These are phyloP conservation scores for Zizania latifolia DNA, from an alignment of 176 grass and related monocot genomes.

Conservation along the genomic window DNA sequence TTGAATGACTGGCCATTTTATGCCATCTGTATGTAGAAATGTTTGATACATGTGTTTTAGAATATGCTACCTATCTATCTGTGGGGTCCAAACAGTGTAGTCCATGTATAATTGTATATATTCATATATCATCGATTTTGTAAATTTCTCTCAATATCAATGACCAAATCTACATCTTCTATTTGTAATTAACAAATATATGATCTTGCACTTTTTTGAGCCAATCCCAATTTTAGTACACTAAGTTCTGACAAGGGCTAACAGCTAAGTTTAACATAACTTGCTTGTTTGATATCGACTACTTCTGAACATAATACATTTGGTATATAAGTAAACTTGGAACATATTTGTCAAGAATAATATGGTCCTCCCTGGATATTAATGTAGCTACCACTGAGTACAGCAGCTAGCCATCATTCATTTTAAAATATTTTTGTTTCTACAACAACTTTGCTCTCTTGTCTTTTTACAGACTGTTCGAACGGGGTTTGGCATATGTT, in stretches of 20 bases:
- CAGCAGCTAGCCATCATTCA: not conserved
- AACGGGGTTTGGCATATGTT: slow-evolving; percentile 91
- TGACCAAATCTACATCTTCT: too few species aligned
- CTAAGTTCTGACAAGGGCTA: too few species aligned
- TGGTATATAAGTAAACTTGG: not conserved
- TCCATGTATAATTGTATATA: too few species aligned
- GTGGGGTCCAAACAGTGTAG: too few species aligned
- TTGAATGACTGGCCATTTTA: slow-evolving; percentile 10
- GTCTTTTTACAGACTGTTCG: slow-evolving; percentile 68
- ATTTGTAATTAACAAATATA: too few species aligned
- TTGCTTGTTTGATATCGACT: too few species aligned
- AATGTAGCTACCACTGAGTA: slow-evolving; percentile 8
- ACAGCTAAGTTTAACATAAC: too few species aligned
- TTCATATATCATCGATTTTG: too few species aligned
- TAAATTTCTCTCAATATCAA: too few species aligned
- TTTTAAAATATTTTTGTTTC: not conserved
- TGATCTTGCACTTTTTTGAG: too few species aligned
- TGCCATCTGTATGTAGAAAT: slow-evolving; percentile 18
- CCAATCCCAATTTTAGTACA: too few species aligned
- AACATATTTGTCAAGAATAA: not conserved
- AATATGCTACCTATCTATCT: slow-evolving; percentile 12
- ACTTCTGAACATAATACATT: too few species aligned
- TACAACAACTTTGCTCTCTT: not conserved
- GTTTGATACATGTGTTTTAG: slow-evolving; percentile 13
- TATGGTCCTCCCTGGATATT: slow-evolving; percentile 24